These are phyloP conservation scores for Cercospora berteroae DNA, from an alignment of 2,329 filamentous ascomycete genomes.

Conservation along the genomic window DNA sequence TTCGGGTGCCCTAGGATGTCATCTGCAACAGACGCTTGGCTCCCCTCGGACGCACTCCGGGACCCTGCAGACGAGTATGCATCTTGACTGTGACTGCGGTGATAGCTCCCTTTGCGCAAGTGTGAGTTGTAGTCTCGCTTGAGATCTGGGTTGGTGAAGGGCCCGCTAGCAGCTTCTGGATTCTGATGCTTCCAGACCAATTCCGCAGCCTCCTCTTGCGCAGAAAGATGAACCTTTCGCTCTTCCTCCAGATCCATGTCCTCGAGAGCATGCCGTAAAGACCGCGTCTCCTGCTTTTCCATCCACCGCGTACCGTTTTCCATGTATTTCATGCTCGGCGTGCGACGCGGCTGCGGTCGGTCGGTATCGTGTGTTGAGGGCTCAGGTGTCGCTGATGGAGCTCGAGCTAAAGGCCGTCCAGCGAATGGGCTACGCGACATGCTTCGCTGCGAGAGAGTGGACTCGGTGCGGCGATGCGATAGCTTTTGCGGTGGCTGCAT, in stretches of 20 bases:
- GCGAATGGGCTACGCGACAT: constrained; percentile 30
- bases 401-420: constrained; percentile 35
- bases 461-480: constrained; percentile 29
- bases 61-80: constrained; percentile 16
- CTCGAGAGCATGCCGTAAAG: constrained; percentile 69
- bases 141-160: constrained; percentile 38
- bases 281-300: constrained; percentile 74
- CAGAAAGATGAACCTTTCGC: constrained; percentile 63
- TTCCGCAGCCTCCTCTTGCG: constrained; percentile 74
- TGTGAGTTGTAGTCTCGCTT: constrained; percentile 60
- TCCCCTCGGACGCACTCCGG: constrained; percentile 22
- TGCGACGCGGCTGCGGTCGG: constrained; percentile 30
- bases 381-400: constrained; percentile 37
- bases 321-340: constrained; percentile 67
- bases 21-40: constrained; percentile 18
- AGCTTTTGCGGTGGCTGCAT: constrained; percentile 27
- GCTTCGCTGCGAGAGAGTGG: constrained; percentile 15
- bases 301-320: constrained; percentile 74
- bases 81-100: constrained; percentile 49
- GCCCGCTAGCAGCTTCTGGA: constrained; percentile 58
- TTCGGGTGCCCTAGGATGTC: constrained; percentile 14
- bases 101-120: constrained; percentile 69
- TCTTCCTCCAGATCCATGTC: constrained; percentile 68
- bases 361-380: constrained; percentile 48
- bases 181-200: constrained; percentile 75